Evolutionary conservation across 148 eudicot species (phyloP), one percentile per base, ranked within the genome.

Genomic region (Pouteria glomerata): DNA sequence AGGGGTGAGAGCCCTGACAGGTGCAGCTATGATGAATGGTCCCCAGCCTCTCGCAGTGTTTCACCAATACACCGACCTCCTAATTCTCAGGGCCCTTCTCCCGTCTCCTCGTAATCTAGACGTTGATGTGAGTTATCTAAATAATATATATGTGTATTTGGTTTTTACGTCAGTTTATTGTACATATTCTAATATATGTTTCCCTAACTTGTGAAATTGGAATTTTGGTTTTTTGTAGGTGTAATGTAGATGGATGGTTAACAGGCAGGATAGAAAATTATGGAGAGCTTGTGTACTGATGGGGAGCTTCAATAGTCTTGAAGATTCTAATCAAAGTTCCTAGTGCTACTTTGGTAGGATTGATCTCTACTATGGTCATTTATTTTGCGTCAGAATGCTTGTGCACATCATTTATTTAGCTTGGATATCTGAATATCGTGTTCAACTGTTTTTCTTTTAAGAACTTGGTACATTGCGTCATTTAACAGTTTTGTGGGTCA

Each of bases 41-140:
- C 86, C 18, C 59, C 81, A 39, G 74, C 83, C 58, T 82, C 82
- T 53, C 74, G 50, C 27, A 72, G 74, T 52, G 78, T 68, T 74
- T 84, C 88, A 39, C 85, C 86, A 11, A 47, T 51, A n/a, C 70
- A 59, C 23, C 58, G 68, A 15, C 68, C 42, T 29, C 64, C 47
- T 2, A 75, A 71, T 56, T 83, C 87, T 21, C 78, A 78, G 16
- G 81, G 89, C 51, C 77, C 85, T 44, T 78, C 82, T 41, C 51
- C 77, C 85, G 37, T 78, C 82, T 41, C 84, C 83, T 45, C 73
- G 41, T 35, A n/a, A 70, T 64, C 62, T 69, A 30, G 73, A 74
- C 73, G 19, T 31, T 65, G 79, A 83, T 67, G 86, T 88, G 78
- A 77, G 82, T 39, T 70, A 19, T 57, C 61, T 6, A 27, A 57